A percentile compares a stretch with the other conserved stretches of the same genome.
phyloP scores from a whole-genome alignment of 495 filamentous ascomycete genomes.

The Cenococcum geophilum region DNA sequence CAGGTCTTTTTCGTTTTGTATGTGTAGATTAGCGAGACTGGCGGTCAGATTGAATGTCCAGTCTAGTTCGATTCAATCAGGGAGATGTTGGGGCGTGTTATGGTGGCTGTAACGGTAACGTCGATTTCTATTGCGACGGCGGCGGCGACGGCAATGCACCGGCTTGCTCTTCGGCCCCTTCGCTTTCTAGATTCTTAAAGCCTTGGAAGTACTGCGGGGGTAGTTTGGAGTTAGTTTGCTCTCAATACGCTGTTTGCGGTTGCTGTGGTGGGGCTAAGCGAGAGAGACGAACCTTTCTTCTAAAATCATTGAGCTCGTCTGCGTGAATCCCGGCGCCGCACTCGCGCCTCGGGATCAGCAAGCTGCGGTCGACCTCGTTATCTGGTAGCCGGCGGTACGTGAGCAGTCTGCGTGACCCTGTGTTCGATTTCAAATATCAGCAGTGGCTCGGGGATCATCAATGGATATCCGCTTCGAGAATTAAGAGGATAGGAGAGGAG shows the following conservation, averaged over 20 bases:
- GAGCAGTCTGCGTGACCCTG: conserved; percentile 82
- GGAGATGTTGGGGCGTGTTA: too few relatives aligned
- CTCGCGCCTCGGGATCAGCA: neutral
- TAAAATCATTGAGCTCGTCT: conserved; percentile 35
- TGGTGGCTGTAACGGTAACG: too few relatives aligned
- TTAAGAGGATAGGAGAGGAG: neutral
- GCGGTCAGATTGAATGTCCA: too few relatives aligned
- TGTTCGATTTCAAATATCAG: neutral
- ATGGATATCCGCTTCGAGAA: too few relatives aligned
- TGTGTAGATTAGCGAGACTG: too few relatives aligned
- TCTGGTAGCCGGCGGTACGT: conserved; percentile 72
- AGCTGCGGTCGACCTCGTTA: conserved; percentile 41
- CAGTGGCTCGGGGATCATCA: neutral
- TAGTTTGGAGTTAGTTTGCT: neutral
- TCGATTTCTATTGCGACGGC: too few relatives aligned
- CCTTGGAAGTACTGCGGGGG: conserved; percentile 18
- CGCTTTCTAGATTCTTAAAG: conserved; percentile 4
- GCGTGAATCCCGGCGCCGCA: conserved; percentile 14
- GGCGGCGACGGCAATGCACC: too few relatives aligned
- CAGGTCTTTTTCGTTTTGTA: too few relatives aligned
- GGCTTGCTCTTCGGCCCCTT: too few relatives aligned
- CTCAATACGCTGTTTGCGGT: neutral
- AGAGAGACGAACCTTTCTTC: conserved; percentile 21
- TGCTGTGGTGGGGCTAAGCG: neutral
- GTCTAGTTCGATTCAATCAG: too few relatives aligned